Evolutionary conservation across 2,329 filamentous ascomycete genomes (phyloP).

Genomic region (Colletotrichum sansevieriae): DNA sequence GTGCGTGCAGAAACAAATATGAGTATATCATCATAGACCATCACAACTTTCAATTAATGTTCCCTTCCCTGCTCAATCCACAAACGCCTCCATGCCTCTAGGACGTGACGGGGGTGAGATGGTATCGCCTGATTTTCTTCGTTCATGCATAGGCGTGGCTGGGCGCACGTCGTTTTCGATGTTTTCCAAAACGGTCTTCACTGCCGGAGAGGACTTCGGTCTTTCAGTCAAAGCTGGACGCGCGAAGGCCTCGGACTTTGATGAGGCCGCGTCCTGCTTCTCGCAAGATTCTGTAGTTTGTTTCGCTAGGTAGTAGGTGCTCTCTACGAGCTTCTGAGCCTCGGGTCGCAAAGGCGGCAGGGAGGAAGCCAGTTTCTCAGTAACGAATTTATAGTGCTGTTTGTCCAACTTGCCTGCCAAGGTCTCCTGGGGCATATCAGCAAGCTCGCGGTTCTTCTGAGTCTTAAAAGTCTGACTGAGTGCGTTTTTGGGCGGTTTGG

Average conservation of each 20-base stretch:
- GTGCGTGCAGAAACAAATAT: slow-evolving; percentile 27
- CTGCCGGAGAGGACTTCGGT: slow-evolving; percentile 37
- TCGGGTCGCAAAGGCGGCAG: slow-evolving; percentile 46
- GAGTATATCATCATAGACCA: not conserved
- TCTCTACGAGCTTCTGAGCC: slow-evolving; percentile 41
- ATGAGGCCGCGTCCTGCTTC: not conserved
- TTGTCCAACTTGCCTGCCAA: slow-evolving; percentile 44
- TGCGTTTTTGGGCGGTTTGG: slow-evolving; percentile 53
- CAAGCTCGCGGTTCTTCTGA: slow-evolving; percentile 53
- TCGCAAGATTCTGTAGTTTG: not conserved
- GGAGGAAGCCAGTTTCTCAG: slow-evolving; percentile 42
- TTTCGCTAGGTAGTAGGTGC: slow-evolving; percentile 39
- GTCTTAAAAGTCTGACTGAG: slow-evolving; percentile 60
- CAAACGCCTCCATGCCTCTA: slow-evolving; percentile 54
- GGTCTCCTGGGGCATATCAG: slow-evolving; percentile 45
- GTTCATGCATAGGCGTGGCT: slow-evolving; percentile 31
- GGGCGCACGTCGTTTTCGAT: slow-evolving; percentile 27
- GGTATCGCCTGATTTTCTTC: slow-evolving; percentile 47
- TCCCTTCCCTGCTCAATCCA: slow-evolving; percentile 46
- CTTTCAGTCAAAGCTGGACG: slow-evolving; percentile 32
- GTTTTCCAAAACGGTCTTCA: slow-evolving; percentile 2
- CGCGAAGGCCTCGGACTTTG: slow-evolving; percentile 5
- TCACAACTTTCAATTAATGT: not conserved
- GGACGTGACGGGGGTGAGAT: slow-evolving; percentile 60
- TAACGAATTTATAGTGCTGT: slow-evolving; percentile 43